Conservation (phyloP, 2,329 filamentous ascomycete genomes). For the Chaetothyriales sp. region DNA sequence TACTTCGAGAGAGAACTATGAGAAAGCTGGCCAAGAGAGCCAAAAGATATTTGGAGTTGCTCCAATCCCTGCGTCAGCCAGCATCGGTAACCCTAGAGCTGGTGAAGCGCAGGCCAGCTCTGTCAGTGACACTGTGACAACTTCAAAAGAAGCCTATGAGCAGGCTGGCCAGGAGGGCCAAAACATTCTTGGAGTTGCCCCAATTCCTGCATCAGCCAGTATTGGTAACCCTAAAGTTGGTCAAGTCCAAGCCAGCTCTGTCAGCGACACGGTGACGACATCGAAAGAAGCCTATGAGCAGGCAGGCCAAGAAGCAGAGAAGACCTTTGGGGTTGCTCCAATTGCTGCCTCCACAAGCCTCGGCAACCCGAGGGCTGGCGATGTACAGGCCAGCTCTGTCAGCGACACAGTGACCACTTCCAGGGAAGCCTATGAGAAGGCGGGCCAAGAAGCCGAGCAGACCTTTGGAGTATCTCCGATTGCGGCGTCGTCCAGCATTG, state of each 20-base stretch:
- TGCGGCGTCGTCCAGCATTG: conserved; percentile 40
- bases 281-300: conserved; percentile 51
- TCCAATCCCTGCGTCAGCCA: conserved; percentile 43
- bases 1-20: conserved; percentile 71
- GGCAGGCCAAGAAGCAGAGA: conserved; percentile 2
- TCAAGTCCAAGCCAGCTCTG: conserved; percentile 55
- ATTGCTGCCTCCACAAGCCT: conserved; percentile 42
- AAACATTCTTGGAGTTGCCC: conserved; percentile 32
- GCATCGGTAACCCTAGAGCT: conserved; percentile 50
- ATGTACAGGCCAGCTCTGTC: conserved; percentile 43
- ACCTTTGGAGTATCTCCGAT: conserved; percentile 38
- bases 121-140: conserved; percentile 34
- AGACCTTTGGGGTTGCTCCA: conserved; percentile 35
- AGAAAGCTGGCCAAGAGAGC: conserved; percentile 43
- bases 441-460: conserved; percentile 26
- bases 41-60: conserved; percentile 29
- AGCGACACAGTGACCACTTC: conserved; percentile 52
- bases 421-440: conserved; percentile 72
- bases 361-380: conserved; percentile 48
- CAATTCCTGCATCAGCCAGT: conserved; percentile 43
- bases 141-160: conserved; percentile 76
- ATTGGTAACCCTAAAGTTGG: conserved; percentile 59
- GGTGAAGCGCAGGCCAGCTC: conserved; percentile 36
- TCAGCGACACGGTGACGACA: conserved; percentile 48
- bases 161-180: conserved; percentile 43